phyloP scores from a whole-genome alignment of 1,139 yeast genomes.

The Debaryomycetaceae sp. region DNA sequence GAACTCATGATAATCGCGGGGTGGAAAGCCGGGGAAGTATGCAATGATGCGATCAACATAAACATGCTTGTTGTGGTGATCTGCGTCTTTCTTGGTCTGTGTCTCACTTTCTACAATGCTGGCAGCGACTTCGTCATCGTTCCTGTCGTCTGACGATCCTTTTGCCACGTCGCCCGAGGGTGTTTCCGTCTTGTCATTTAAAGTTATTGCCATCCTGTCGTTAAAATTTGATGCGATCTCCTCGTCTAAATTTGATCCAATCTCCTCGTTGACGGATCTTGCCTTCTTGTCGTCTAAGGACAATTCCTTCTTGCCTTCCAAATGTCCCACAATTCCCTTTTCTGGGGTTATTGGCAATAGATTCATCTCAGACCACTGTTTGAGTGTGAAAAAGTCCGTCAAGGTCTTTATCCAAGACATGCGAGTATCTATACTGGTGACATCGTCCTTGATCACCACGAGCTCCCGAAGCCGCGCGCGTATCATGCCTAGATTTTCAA shows the following conservation, averaged over 20 bases:
- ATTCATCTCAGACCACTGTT: slow-evolving; percentile 46
- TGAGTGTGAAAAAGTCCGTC: slow-evolving; percentile 50
- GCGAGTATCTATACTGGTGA: slow-evolving; percentile 43
- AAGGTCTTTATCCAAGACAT: slow-evolving; percentile 65
- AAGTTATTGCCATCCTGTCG: too few species aligned
- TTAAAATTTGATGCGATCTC: too few species aligned
- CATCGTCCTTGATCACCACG: slow-evolving; percentile 35
- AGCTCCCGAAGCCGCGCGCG: slow-evolving; percentile 40
- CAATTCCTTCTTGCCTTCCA: too few species aligned
- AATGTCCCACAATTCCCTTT: too few species aligned
- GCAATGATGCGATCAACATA: slow-evolving; percentile 20
- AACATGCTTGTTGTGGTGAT: slow-evolving; percentile 7
- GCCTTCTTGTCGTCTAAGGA: too few species aligned
- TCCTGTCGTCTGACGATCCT: too few species aligned
- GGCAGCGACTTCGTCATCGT: too few species aligned
- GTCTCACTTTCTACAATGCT: too few species aligned
- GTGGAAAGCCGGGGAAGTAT: slow-evolving; percentile 33
- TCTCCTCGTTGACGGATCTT: background rate
- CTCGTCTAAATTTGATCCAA: too few species aligned
- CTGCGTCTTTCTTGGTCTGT: slow-evolving; percentile 3
- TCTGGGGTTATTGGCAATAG: slow-evolving; percentile 7
- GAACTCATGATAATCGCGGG: slow-evolving; percentile 23
- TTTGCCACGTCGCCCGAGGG: too few species aligned
- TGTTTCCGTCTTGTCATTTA: too few species aligned
- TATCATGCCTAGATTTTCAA: slow-evolving; percentile 51